Evolutionary conservation across 75 land plant genomes (phyloP), one percentile per base, ranked within the genome.

Genomic region (Picea sitchensis): DNA sequence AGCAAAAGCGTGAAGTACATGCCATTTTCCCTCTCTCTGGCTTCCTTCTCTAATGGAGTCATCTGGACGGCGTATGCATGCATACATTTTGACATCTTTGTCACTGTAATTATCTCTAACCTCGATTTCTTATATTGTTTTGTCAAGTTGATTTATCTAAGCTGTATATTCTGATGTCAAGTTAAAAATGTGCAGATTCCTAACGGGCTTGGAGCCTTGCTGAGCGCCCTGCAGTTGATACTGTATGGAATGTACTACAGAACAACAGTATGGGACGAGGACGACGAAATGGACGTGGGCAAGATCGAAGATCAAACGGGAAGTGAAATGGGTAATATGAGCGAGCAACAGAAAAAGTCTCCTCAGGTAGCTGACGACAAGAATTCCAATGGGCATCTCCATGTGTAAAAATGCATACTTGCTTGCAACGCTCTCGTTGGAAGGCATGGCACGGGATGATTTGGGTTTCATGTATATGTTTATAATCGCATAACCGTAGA

Each of bases 11-110:
- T 91, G 64, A 81, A 84, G 76, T 89, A 83, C 74, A 91, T 93
- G 95, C 94, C 95, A 4, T 87, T 93, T 67, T 68, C 23, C 20
- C 81, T 93, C 2, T 91, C 95, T 3, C 65, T 91, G 2, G 84
- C 86, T 4, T 54, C 61, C 57, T 86, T 91, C 56, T 61, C 84
- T 57, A 93, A 93, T 74, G 91, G 88, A 1, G 12, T 81, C 4
- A 61, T 81, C 41, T 93, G 95, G 95, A 83, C 86, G 2, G 73
- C 78, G 18, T 93, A 93, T 74, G 95, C 88, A 14, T 76, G 77
- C n/a, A 76, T 91, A 61, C 71, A 60, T 4, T 84, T 89, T 38
- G 91, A 93, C 61, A 57, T 77, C 54, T 84, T 62, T 73, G 80
- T 93, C 13, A 47, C 78, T 58, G 93, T 91, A 73, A 85, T 62